Evolutionary conservation across 139 green algal genomes (phyloP), one percentile per base, ranked within the genome.

Genomic region (Coccomyxa sp.): DNA sequence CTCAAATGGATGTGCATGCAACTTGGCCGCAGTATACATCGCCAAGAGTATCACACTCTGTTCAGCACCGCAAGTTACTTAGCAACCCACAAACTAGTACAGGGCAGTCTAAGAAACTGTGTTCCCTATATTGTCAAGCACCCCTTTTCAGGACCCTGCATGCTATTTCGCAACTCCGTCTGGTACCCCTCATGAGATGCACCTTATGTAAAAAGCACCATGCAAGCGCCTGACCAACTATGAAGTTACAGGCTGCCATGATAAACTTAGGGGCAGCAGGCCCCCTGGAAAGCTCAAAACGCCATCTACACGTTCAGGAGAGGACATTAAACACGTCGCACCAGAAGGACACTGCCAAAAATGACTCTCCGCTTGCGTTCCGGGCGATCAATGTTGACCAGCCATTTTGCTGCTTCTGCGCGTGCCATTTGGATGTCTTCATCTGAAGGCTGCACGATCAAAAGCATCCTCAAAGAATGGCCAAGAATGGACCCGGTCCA

Each of bases 361-460:
- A 79, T 58, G 27, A 82, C 31, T 4, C 87, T 67, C 1, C 87
- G 45, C 31, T 81, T 79, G 30, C 87, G 67, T 79, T 90, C 87
- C 25, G 88, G 63, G 1, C 17, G 21, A 60, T 90, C 87, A 58
- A 90, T 90, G 76, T 90, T 90, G 31, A 84, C 82, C 51, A 83
- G 21, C 0, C 45, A 74, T 59, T 45, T 79, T 14, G 87, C 87
- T 68, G 84, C 81, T 25, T 80, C 23, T 16, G 45, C 32, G n/a
- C 87, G 79, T 13, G 84, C 87, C 23, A 82, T 60, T 0, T 59
- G 57, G n/a, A 80, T 66, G 74, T 88, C 71, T n/a, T 71, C 84
- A 10, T 83, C 87, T 67, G 82, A 82, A 13, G 84, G 68, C 87
- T 90, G 81, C 75, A 81, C 7, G 27, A 67, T 57, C 57, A 74